Percentiles rank a stretch among this genome's conserved stretches.
Conservation (phyloP, 2,329 filamentous ascomycete genomes). For the Penicillium brasilianum region DNA sequence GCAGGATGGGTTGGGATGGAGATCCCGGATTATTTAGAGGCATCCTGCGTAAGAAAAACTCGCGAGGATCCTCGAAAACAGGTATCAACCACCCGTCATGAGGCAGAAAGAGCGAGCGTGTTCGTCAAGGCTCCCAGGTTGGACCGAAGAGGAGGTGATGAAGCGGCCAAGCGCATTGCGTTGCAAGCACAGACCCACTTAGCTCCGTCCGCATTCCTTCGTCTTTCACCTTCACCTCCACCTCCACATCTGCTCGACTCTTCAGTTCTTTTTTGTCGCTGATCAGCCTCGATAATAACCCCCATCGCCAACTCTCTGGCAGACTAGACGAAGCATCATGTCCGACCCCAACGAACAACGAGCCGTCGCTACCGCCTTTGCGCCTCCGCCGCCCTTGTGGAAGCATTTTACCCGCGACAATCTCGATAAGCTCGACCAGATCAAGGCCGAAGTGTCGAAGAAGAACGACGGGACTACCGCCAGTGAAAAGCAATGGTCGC, state of each 20-base stretch:
- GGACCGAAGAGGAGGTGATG: not conserved
- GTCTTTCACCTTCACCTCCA: slow-evolving; percentile 1
- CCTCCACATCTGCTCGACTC: not conserved
- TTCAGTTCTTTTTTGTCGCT: not conserved
- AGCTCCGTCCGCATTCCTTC: slow-evolving; percentile 12
- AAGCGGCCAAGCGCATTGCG: not conserved
- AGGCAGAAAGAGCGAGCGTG: not conserved
- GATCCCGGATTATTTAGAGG: slow-evolving; percentile 36
- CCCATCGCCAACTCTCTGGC: not conserved
- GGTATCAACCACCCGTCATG: slow-evolving; percentile 5
- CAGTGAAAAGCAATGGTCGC: slow-evolving; percentile 40
- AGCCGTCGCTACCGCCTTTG: slow-evolving; percentile 69
- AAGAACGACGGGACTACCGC: slow-evolving; percentile 34
- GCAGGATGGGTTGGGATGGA: slow-evolving; percentile 27
- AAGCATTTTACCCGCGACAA: slow-evolving; percentile 82
- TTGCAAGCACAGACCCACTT: slow-evolving; percentile 27
- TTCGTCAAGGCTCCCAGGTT: not conserved
- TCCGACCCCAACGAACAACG: slow-evolving; percentile 59
- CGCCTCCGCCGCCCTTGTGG: slow-evolving; percentile 88
- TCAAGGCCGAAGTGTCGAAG: slow-evolving; percentile 50
- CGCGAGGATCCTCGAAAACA: slow-evolving; percentile 16
- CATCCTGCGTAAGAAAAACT: slow-evolving; percentile 27
- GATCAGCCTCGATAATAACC: not conserved
- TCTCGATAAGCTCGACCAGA: slow-evolving; percentile 61
- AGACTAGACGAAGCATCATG: slow-evolving; percentile 53